A percentile compares a stretch with the other conserved stretches of the same genome.
Evolutionary conservation across 2,329 filamentous ascomycete species (phyloP).

Genomic region (Berkeleyomyces rouxiae): DNA sequence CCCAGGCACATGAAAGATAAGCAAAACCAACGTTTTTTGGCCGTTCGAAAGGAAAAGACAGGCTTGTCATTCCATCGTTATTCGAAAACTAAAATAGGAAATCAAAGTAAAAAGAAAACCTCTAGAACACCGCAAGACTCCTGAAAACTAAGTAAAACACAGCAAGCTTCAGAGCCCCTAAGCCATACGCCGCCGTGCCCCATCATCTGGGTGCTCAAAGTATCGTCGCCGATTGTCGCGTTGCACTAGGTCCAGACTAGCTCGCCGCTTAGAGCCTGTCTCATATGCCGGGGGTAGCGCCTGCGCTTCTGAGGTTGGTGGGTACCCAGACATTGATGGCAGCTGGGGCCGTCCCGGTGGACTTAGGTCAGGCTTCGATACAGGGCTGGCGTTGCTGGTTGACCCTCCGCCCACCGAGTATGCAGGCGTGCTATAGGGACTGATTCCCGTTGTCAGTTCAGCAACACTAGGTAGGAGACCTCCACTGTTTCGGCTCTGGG

Average conservation of each 20-base stretch:
- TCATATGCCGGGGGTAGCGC: slow-evolving; percentile 20
- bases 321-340: slow-evolving; percentile 22
- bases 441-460: slow-evolving; percentile 47
- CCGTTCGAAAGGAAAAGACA: background rate
- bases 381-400: slow-evolving; percentile 22
- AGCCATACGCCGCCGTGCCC: slow-evolving; percentile 9
- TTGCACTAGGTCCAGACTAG: slow-evolving; percentile 30
- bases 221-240: slow-evolving; percentile 25
- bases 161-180: slow-evolving; percentile 1
- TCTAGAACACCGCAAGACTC: background rate
- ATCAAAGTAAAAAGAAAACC: slow-evolving; percentile 5
- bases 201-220: slow-evolving; percentile 11
- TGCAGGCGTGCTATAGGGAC: slow-evolving; percentile 41
- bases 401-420: slow-evolving; percentile 27
- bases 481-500: slow-evolving; percentile 21
- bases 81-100: background rate
- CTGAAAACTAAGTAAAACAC: background rate
- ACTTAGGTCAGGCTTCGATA: slow-evolving; percentile 26
- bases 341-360: slow-evolving; percentile 24
- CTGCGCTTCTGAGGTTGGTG: slow-evolving; percentile 18
- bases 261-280: slow-evolving; percentile 33
- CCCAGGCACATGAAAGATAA: background rate
- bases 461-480: slow-evolving; percentile 42
- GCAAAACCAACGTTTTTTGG: background rate
- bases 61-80: background rate